phyloP scores from a whole-genome alignment of 2,329 filamentous ascomycete species.

The Fusarium dimerum region DNA sequence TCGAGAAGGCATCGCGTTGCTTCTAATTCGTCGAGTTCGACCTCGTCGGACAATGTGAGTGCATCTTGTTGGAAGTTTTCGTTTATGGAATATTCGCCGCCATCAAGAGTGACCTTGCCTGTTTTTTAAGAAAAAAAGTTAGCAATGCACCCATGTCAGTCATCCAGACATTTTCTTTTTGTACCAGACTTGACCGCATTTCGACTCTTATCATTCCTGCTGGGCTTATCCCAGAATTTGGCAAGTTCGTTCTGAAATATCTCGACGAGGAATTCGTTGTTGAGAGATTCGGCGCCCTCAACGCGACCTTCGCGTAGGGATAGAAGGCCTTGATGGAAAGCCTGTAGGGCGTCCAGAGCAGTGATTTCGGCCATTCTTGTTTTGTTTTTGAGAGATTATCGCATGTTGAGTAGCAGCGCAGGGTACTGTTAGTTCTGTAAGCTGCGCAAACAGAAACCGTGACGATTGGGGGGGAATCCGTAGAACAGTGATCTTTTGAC shows the following conservation, averaged over 20 bases:
- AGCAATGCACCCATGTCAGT: slow-evolving; percentile 10
- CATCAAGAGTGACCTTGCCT: slow-evolving; percentile 77
- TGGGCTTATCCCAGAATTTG: slow-evolving; percentile 71
- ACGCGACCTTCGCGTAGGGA: slow-evolving; percentile 70
- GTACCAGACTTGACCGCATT: slow-evolving; percentile 68
- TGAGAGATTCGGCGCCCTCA: slow-evolving; percentile 63
- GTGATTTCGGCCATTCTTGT: slow-evolving; percentile 70
- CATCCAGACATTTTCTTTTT: slow-evolving; percentile 15
- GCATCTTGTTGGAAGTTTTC: slow-evolving; percentile 82
- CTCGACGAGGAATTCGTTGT: slow-evolving; percentile 68
- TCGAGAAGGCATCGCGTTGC: slow-evolving; percentile 76
- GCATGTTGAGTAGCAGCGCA: slow-evolving; percentile 40
- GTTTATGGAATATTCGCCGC: slow-evolving; percentile 78
- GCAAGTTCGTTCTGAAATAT: slow-evolving; percentile 73
- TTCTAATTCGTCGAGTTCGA: slow-evolving; percentile 87
- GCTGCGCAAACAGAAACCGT: slow-evolving; percentile 26
- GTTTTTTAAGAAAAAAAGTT: slow-evolving; percentile 17
- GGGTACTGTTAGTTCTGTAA: slow-evolving; percentile 19
- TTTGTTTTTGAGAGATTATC: slow-evolving; percentile 43
- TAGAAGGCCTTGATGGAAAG: slow-evolving; percentile 82
- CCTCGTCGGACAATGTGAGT: slow-evolving; percentile 79
- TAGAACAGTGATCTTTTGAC: slow-evolving; percentile 24
- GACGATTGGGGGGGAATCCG: slow-evolving; percentile 18
- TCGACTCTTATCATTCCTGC: slow-evolving; percentile 75
- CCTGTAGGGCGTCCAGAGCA: slow-evolving; percentile 75